Base-by-base conservation (phyloP, 2,329 filamentous ascomycete species). In the Pseudocercospora pini-densiflorae region DNA sequence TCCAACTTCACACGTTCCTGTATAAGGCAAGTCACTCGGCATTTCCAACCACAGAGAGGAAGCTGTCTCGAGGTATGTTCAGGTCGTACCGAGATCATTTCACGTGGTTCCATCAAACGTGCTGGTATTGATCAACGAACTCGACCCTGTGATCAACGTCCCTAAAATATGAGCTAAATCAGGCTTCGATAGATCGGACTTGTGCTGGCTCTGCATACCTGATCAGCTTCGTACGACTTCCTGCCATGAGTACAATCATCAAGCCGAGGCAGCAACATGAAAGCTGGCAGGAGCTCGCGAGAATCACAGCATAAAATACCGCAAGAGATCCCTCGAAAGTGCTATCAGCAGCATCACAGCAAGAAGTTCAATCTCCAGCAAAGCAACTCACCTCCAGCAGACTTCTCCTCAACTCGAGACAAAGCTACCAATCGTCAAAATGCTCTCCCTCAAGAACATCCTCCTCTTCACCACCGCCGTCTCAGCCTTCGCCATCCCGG, bases 391-490 rank as follows among this genome's bases (percentile, higher is more conserved):
- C 1, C 19, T 23, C 49, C n/a, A 21, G 23, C 49, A 53, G 23
- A 5, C 31, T 6, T 14, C 53, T 12, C 10, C 16, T 19, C 5
- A 55, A 33, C 10, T 2, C 53, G 33, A 24, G 2, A 29, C 53
- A 24, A 53, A 14, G 1, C 21, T 12, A 62, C 5, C n/a, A 59
- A 27, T 54, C 51, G 10, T 49, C 54, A 68, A 63, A 19, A 69
- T 69, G 63, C 36, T 67, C 21, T 43, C 64, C 64, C 43, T 69
- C 67, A 65, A 62, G 61, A 62, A 67, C 58, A 33, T 69, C 62
- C 21, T 66, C 54, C 36, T 69, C 54, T 59, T 62, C 45, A 62
- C 64, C 14, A 36, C 59, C 14, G 36, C 61, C 47, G 62, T 58
- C 49, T 60, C 67, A 29, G 67, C 67, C 58, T 43, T 58, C 27